Evolutionary conservation across 495 filamentous ascomycete species (phyloP).

Genomic region (Pseudotulostoma volvatum): DNA sequence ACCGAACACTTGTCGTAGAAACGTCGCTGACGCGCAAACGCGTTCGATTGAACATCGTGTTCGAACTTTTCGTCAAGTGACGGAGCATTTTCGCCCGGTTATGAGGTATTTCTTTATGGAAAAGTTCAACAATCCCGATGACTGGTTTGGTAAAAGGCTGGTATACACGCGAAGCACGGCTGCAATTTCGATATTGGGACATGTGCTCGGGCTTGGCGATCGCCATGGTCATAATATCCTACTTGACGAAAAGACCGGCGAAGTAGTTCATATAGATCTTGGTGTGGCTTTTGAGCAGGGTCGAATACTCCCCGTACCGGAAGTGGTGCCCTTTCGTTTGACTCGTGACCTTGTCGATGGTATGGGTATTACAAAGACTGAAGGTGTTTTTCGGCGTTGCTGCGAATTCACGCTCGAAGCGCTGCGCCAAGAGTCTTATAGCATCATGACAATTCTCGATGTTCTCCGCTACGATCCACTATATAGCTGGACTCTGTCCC

Average conservation of each 20-base stretch:
- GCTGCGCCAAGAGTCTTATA: constrained; percentile 77
- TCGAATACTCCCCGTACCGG: constrained; percentile 81
- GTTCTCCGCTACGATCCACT: constrained; percentile 92
- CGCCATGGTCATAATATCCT: constrained; percentile 94
- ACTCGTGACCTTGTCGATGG: constrained; percentile 94
- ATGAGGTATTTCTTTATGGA: constrained; percentile 96
- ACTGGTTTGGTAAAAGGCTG: constrained; percentile 78
- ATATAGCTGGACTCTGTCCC: constrained; percentile 91
- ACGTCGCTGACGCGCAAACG: constrained; percentile 53
- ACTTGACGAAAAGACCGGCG: constrained; percentile 74
- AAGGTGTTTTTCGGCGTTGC: constrained; percentile 89
- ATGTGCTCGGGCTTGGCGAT: constrained; percentile 89
- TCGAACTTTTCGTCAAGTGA: constrained; percentile 54
- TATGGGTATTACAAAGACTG: constrained; percentile 89
- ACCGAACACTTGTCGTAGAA: constrained; percentile 52
- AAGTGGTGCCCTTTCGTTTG: constrained; percentile 86
- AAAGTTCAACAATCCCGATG: constrained; percentile 80
- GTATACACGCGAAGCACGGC: constrained; percentile 87
- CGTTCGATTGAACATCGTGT: constrained; percentile 54
- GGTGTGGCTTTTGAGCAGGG: constrained; percentile 92
- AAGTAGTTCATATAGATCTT: constrained; percentile 92
- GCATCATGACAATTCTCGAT: constrained; percentile 93
- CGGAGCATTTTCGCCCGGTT: constrained; percentile 75
- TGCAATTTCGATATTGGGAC: constrained; percentile 85
- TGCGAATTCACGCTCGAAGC: constrained; percentile 96